Percentiles rank a stretch among this genome's conserved stretches.
These are phyloP conservation scores for Meredithiella fracta DNA, from an alignment of 2,329 filamentous ascomycete genomes.

Conservation along the genomic window DNA sequence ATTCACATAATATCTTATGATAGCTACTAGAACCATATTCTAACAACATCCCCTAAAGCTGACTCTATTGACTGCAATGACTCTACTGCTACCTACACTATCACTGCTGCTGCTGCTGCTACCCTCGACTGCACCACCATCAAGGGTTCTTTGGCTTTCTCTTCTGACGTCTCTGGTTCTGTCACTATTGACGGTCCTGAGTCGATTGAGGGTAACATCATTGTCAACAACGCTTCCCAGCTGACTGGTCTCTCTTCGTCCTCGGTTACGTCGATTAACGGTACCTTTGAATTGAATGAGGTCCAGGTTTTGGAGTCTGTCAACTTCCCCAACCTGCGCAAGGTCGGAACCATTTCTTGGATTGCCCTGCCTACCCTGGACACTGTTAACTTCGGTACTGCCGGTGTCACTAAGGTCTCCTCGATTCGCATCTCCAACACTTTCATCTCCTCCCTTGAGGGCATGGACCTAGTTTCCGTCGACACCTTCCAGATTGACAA, in stretches of 20 bases:
- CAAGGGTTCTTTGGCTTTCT: constrained; percentile 36
- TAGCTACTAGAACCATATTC: neutral
- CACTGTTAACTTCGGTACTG: constrained; percentile 31
- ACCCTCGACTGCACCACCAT: constrained; percentile 47
- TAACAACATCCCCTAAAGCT: neutral
- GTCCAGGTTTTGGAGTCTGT: constrained; percentile 54
- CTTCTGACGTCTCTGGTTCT: constrained; percentile 28
- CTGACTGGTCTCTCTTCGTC: constrained; percentile 47
- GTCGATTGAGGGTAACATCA: constrained; percentile 40
- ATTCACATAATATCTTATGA: neutral
- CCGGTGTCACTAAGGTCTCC: constrained; percentile 47
- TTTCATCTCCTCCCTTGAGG: constrained; percentile 57
- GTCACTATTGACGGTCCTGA: constrained; percentile 47
- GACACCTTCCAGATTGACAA: constrained; percentile 70
- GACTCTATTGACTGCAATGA: constrained; percentile 18
- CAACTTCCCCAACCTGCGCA: constrained; percentile 45
- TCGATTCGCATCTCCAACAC: constrained; percentile 73
- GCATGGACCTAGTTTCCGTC: constrained; percentile 63
- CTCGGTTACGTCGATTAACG: constrained; percentile 47
- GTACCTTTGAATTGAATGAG: constrained; percentile 51
- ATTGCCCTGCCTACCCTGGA: constrained; percentile 49
- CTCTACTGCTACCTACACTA: constrained; percentile 28
- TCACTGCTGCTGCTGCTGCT: constrained; percentile 47
- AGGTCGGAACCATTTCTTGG: constrained; percentile 53
- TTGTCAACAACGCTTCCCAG: constrained; percentile 37